A percentile compares a stretch with the other conserved stretches of the same genome.
phyloP scores from a whole-genome alignment of 2,329 filamentous ascomycete species.

The Fusarium annulatum region DNA sequence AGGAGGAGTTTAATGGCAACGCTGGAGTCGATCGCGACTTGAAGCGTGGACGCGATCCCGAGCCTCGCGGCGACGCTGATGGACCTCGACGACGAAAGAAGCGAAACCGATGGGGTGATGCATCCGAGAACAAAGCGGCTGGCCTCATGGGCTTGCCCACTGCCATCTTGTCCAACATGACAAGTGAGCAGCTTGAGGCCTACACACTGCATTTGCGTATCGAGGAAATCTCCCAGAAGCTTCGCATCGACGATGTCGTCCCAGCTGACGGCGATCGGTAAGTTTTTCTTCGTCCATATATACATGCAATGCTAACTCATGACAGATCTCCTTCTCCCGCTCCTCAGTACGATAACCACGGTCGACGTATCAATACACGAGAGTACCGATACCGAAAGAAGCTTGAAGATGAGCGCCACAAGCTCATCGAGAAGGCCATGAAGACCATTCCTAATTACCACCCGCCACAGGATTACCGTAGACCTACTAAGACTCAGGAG shows the following conservation, averaged over 20 bases:
- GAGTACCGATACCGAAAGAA: conserved; percentile 98
- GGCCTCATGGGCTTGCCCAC: conserved; percentile 97
- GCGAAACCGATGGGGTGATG: conserved; percentile 98
- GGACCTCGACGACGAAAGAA: conserved; percentile 93
- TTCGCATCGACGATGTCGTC: conserved; percentile 98
- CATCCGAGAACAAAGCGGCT: conserved; percentile 97
- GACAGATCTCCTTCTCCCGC: conserved; percentile 91
- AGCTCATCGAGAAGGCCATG: conserved; percentile 98
- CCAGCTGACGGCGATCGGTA: conserved; percentile 96
- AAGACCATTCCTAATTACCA: conserved; percentile 99
- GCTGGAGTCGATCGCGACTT: conserved; percentile 59
- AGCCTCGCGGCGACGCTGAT: conserved; percentile 76
- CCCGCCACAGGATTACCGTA: conserved; percentile 96
- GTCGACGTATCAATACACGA: conserved; percentile 98
- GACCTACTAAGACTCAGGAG: conserved; percentile 99
- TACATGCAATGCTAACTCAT: conserved; percentile 24
- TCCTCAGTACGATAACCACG: conserved; percentile 99
- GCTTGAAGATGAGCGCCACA: conserved; percentile 98
- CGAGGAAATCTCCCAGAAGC: conserved; percentile 99
- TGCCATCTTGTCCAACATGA: conserved; percentile 97
- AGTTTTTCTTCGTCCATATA: conserved; percentile 48
- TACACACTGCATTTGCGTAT: conserved; percentile 97
- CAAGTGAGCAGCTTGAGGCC: conserved; percentile 95
- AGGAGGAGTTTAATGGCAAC: conserved; percentile 53
- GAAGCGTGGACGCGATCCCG: conserved; percentile 94